Evolutionary conservation across 78 protist species (phyloP), one percentile per base, ranked within the genome.

Genomic region (Parvularia atlantis): DNA sequence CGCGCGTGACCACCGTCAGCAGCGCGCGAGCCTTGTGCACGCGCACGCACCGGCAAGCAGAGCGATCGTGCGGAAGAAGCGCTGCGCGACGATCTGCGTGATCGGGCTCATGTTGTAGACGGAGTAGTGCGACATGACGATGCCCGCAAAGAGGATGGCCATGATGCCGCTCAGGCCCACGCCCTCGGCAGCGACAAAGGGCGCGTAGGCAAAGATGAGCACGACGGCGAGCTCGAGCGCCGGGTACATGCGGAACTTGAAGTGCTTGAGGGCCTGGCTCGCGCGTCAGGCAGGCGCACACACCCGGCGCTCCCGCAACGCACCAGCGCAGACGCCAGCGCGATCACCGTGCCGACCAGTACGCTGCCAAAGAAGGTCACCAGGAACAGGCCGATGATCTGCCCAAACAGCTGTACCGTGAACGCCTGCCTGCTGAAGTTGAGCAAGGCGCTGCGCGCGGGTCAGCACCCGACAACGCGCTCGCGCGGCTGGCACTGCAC

Each of bases 121-220:
- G 36, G 84, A 69, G 67, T 86, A 86, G 61, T 70, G 85, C 40
- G 72, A 57, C 59, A 80, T 67, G 28, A 66, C 57, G 20, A 88
- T 78, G 64, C 88, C 92, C 35, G 54, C 67, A 56, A 85, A 74
- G 68, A 78, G 81, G 37, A 81, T 75, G 35, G 85, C 87, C 64
- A 69, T 64, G 57, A 80, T 80, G 57, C 85, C 88, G 2, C 77
- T 63, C 24, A 80, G 35, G n/a, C 13, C 24, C 24, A 26, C 10
- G 2, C 33, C 66, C 62, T 84, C 84, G 14, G 83, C 84, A 16
- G 66, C 9, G 26, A 64, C 1, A 54, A 66, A 84, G 31, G 71
- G 30, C n/a, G 22, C 14, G 64, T 24, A 31, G 26, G 77, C 71
- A 40, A 50, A 58, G 39, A 66, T 24, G 35, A 26, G 0, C 54